phyloP scores from a whole-genome alignment of 2,329 filamentous ascomycete species.

The Lachnellula hyalina region DNA sequence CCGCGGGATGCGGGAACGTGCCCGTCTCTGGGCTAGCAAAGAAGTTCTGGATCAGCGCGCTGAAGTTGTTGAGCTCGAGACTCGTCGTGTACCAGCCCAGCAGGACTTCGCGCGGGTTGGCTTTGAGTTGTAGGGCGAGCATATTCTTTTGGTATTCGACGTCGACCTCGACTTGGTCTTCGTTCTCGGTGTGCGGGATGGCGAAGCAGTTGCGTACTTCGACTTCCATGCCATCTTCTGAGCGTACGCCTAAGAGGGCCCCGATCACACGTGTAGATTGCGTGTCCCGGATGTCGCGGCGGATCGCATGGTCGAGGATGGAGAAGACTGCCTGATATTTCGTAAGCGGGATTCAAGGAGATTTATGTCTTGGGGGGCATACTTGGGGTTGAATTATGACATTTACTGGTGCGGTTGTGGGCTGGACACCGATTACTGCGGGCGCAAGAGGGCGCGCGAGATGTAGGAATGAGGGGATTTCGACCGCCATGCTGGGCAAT shows the following conservation, averaged over 20 bases:
- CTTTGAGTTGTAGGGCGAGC: slow-evolving; percentile 90
- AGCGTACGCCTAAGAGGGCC: slow-evolving; percentile 85
- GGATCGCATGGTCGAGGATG: slow-evolving; percentile 88
- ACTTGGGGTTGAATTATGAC: slow-evolving; percentile 96
- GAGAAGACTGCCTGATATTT: slow-evolving; percentile 59
- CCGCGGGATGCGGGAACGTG: slow-evolving; percentile 94
- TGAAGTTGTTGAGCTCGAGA: slow-evolving; percentile 96
- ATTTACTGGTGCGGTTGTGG: slow-evolving; percentile 83
- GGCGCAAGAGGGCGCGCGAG: slow-evolving; percentile 88
- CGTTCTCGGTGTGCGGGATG: slow-evolving; percentile 96
- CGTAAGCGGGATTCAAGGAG: slow-evolving; percentile 7
- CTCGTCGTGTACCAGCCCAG: slow-evolving; percentile 99
- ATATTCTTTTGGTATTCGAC: slow-evolving; percentile 99
- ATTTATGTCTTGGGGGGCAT: slow-evolving; percentile 30
- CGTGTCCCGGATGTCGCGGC: slow-evolving; percentile 57
- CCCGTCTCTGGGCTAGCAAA: slow-evolving; percentile 95
- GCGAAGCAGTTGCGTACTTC: slow-evolving; percentile 96
- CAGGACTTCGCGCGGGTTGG: slow-evolving; percentile 86
- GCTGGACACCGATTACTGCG: slow-evolving; percentile 69
- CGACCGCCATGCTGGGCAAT: slow-evolving; percentile 68
- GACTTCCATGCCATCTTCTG: slow-evolving; percentile 94
- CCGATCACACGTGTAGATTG: slow-evolving; percentile 96
- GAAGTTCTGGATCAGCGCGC: slow-evolving; percentile 98
- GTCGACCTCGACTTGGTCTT: slow-evolving; percentile 98
- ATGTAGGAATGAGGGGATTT: slow-evolving; percentile 81